Percentiles rank a stretch among this genome's conserved stretches.
Conservation (phyloP, 2,329 filamentous ascomycete genomes). For the Arthrobotrys entomopaga region DNA sequence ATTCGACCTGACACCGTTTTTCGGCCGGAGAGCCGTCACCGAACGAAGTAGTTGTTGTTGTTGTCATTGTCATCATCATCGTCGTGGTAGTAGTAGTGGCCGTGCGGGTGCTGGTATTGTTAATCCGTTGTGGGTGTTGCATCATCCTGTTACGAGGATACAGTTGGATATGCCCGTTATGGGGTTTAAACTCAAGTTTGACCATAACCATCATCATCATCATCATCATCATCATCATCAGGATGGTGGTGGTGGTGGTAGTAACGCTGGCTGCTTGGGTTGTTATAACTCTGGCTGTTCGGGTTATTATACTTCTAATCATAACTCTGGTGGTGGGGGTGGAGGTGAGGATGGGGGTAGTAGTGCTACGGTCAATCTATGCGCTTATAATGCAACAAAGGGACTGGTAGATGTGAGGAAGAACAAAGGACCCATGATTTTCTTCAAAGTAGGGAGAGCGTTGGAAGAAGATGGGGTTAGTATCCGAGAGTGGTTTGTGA, state of each 20-base stretch:
- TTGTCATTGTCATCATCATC: too few relatives aligned
- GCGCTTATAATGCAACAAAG: slow-evolving; percentile 25
- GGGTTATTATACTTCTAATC: too few relatives aligned
- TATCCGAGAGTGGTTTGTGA: slow-evolving; percentile 9
- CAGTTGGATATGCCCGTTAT: slow-evolving; percentile 12
- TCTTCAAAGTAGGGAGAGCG: not conserved
- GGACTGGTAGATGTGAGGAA: not conserved
- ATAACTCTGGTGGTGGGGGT: not conserved
- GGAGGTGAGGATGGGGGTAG: not conserved
- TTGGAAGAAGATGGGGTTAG: not conserved
- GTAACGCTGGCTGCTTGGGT: not conserved
- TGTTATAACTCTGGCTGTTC: not conserved
- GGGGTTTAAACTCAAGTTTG: slow-evolving; percentile 2
- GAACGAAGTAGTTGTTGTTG: too few relatives aligned
- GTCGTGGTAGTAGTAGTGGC: too few relatives aligned
- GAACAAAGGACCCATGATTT: not conserved
- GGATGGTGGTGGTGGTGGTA: too few relatives aligned
- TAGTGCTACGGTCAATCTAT: slow-evolving; percentile 29
- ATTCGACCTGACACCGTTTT: slow-evolving; percentile 31
- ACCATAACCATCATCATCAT: too few relatives aligned
- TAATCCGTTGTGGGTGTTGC: slow-evolving; percentile 10
- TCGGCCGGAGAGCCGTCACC: too few relatives aligned
- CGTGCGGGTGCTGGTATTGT: not conserved
- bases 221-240: too few relatives aligned
- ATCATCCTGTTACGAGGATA: slow-evolving; percentile 33